These are phyloP conservation scores for Globisporangium megalacanthum DNA, from an alignment of 352 stramenopile genomes.

Conservation along the genomic window DNA sequence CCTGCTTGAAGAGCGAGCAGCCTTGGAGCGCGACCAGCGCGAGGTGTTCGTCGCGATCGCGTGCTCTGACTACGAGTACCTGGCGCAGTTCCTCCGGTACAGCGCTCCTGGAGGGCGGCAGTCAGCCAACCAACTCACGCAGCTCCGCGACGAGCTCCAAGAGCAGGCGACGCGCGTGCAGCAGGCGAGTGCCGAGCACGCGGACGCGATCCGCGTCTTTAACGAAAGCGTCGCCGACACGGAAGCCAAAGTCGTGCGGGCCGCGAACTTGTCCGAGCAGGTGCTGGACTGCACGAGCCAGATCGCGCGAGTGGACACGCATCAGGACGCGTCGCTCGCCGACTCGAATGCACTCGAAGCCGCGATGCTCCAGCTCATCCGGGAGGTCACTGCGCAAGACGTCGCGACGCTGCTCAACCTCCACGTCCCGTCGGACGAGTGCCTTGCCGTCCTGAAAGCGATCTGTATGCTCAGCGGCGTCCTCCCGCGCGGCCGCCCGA, in stretches of 20 bases:
- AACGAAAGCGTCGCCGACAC: constrained; percentile 75
- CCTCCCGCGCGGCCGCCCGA: constrained; percentile 40
- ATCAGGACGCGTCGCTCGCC: constrained; percentile 39
- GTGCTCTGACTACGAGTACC: constrained; percentile 62
- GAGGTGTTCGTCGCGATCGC: constrained; percentile 62
- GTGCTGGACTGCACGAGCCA: constrained; percentile 53
- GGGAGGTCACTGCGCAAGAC: constrained; percentile 68
- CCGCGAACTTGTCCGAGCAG: constrained; percentile 36
- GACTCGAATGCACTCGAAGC: constrained; percentile 52
- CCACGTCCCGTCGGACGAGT: constrained; percentile 39
- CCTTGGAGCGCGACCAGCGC: constrained; percentile 44
- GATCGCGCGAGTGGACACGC: constrained; percentile 39
- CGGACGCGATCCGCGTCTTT: constrained; percentile 40
- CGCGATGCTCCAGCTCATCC: constrained; percentile 55
- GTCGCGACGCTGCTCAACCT: constrained; percentile 60
- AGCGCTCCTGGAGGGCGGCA: not conserved
- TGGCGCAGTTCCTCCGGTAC: constrained; percentile 38
- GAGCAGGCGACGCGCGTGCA: constrained; percentile 18
- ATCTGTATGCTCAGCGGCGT: constrained; percentile 67
- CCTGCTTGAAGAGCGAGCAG: constrained; percentile 35
- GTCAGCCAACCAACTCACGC: constrained; percentile 12
- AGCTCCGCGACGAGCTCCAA: constrained; percentile 17
- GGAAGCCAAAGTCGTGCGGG: constrained; percentile 48
- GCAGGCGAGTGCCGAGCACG: constrained; percentile 19
- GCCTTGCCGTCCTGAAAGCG: constrained; percentile 64